Percentiles rank a stretch among this genome's conserved stretches.
These are phyloP conservation scores for Odontarrhena argentea DNA, from an alignment of 345 rosid species.

Conservation along the genomic window DNA sequence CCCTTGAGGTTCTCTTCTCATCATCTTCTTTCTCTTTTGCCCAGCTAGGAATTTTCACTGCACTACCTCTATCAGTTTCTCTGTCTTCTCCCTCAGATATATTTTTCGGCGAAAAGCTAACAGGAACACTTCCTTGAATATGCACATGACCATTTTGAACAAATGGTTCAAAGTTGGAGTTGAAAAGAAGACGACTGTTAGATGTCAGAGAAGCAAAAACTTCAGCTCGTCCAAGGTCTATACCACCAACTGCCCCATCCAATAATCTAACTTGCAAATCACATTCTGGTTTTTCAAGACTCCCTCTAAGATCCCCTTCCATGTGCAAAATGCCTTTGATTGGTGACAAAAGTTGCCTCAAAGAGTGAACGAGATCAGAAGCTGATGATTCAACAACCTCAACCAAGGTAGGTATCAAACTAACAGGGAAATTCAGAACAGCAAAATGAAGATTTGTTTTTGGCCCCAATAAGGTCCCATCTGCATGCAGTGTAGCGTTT, in stretches of 20 bases:
- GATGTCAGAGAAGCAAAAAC: constrained; percentile 92
- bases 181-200: constrained; percentile 85
- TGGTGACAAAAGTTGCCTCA: constrained; percentile 81
- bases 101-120: constrained; percentile 65
- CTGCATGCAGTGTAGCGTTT: constrained; percentile 96
- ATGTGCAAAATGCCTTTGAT: constrained; percentile 90
- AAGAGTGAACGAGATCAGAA: constrained; percentile 74
- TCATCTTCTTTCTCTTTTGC: constrained; percentile 65
- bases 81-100: constrained; percentile 61
- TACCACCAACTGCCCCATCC: constrained; percentile 95
- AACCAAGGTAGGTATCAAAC: constrained; percentile 88
- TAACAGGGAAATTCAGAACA: constrained; percentile 93
- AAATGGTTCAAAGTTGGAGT: constrained; percentile 88
- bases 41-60: constrained; percentile 75
- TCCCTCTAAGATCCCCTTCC: constrained; percentile 99
- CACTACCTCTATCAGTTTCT: constrained; percentile 56
- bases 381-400: constrained; percentile 93
- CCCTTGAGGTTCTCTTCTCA: constrained; percentile 65
- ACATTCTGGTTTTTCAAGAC: constrained; percentile 91
- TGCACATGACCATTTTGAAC: constrained; percentile 97
- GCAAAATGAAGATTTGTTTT: constrained; percentile 96
- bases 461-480: constrained; percentile 88
- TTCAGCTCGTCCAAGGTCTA: constrained; percentile 96
- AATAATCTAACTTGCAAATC: constrained; percentile 94
- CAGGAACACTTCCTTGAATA: constrained; percentile 93